phyloP scores from a whole-genome alignment of 805 yeast genomes.

The Kluyveromyces starmeri region DNA sequence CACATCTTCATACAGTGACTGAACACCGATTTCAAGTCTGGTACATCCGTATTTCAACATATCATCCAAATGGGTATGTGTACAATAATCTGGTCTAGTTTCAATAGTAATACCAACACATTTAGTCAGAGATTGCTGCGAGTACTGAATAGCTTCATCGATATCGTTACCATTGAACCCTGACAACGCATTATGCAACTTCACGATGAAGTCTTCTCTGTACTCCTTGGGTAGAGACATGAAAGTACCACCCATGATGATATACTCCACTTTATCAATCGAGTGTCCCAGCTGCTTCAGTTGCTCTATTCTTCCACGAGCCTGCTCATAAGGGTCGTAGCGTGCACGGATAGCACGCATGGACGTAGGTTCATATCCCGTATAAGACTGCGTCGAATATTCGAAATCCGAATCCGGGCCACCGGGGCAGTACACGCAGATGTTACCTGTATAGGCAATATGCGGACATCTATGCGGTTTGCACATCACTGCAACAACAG shows the following conservation, averaged over 20 bases:
- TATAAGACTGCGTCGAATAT: constrained; percentile 94
- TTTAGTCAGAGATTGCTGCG: constrained; percentile 90
- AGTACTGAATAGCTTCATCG: constrained; percentile 82
- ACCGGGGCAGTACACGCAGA: constrained; percentile 98
- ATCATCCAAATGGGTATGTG: constrained; percentile 89
- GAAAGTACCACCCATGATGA: constrained; percentile 98
- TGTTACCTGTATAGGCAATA: constrained; percentile 96
- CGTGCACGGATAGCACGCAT: constrained; percentile 99
- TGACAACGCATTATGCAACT: constrained; percentile 87
- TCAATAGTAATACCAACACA: constrained; percentile 98
- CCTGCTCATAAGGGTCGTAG: constrained; percentile 97
- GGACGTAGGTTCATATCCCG: constrained; percentile 97
- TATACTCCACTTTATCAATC: constrained; percentile 94
- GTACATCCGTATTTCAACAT: constrained; percentile 97
- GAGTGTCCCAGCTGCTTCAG: constrained; percentile 91
- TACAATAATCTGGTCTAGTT: constrained; percentile 97
- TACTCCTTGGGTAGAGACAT: constrained; percentile 90
- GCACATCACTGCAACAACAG: constrained; percentile 99
- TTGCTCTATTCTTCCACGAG: constrained; percentile 95
- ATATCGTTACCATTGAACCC: constrained; percentile 82
- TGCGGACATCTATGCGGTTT: constrained; percentile 99
- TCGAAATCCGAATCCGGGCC: constrained; percentile 99
- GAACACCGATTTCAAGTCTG: constrained; percentile 93
- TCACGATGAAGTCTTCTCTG: constrained; percentile 81
- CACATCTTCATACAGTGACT: constrained; percentile 94